Evolutionary conservation across 805 yeast genomes (phyloP), one percentile per base, ranked within the genome.

Genomic region (Phaffomyces opuntiae): DNA sequence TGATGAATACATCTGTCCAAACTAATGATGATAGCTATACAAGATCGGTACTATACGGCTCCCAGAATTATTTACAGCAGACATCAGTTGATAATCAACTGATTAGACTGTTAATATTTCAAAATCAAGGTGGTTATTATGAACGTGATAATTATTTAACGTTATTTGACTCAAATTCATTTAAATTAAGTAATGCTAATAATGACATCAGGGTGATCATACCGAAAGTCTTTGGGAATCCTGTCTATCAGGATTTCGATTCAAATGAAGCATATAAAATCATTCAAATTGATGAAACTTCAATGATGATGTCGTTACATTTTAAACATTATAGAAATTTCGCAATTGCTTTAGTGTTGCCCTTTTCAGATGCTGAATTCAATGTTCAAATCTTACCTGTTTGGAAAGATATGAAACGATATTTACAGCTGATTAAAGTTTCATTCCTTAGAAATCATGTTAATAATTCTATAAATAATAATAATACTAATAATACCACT

Each of bases 201-300:
- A 58, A 56, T 44, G 16, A 44, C 1, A 14, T 48, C 1, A 35
- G 36, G 3, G 52, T 66, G 39, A 49, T 69, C 39, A 59, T 63
- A 44, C 70, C 68, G 26, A 62, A 65, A 43, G 64, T 66, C 47
- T 69, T 69, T 53, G 72, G 74, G 1, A 68, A 70, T 14, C 64
- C 67, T 4, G 55, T 69, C 14, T 53, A 54, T 36, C 60, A 59
- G 38, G 48, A 59, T 63, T 49, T 59, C 53, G 46, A 62, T 29
- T 25, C 39, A 31, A 45, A 42, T 25, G 48, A 45, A 17, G 48
- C 48, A 5, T 45, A 45, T 35, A 45, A 53, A 21, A 31, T 50
- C 16, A 42, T 54, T 49, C 46, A 57, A 53, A 26, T 67, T 41
- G 59, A 69, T 57, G 46, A 45, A n/a, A 33, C 44, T 14, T 56